A percentile compares a stretch with the other conserved stretches of the same genome.
Conservation (phyloP, 176 grass and related monocot genomes). For the Avena sativa region DNA sequence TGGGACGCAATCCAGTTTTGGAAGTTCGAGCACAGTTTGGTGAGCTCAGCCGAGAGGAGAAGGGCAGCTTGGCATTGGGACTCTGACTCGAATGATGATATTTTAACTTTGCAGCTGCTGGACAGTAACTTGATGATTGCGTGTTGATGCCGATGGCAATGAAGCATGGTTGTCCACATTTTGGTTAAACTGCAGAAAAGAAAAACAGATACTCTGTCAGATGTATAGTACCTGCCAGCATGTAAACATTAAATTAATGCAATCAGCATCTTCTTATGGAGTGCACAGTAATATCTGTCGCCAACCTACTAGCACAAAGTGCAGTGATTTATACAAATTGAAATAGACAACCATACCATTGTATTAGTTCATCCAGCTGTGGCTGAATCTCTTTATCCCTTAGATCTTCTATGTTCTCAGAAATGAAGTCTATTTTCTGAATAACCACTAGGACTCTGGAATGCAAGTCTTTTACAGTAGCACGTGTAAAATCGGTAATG, state of each 20-base stretch:
- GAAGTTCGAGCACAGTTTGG: slow-evolving; percentile 59
- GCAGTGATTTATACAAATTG: neutral
- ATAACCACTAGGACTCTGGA: slow-evolving; percentile 77
- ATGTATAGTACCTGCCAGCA: neutral
- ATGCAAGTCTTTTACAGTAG: slow-evolving; percentile 70
- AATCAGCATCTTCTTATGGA: neutral
- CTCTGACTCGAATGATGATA: slow-evolving; percentile 44
- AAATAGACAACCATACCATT: slow-evolving; percentile 49
- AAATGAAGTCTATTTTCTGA: slow-evolving; percentile 73
- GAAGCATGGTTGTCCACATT: slow-evolving; percentile 72
- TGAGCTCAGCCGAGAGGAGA: slow-evolving; percentile 50
- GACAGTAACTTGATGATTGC: slow-evolving; percentile 46
- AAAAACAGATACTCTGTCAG: neutral
- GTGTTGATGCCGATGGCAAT: slow-evolving; percentile 53
- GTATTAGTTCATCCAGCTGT: slow-evolving; percentile 70
- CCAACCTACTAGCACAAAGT: neutral
- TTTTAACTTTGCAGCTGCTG: slow-evolving; percentile 40
- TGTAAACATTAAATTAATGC: neutral
- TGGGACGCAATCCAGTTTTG: slow-evolving; percentile 61
- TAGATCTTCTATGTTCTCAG: slow-evolving; percentile 66
- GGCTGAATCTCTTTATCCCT: slow-evolving; percentile 84
- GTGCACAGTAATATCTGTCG: neutral
- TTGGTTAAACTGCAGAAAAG: slow-evolving; percentile 53
- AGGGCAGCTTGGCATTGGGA: slow-evolving; percentile 34
- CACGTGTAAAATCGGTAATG: slow-evolving; percentile 60